Conservation (phyloP, 768 basidiomycete species). For the Leccinum rimulosum region DNA sequence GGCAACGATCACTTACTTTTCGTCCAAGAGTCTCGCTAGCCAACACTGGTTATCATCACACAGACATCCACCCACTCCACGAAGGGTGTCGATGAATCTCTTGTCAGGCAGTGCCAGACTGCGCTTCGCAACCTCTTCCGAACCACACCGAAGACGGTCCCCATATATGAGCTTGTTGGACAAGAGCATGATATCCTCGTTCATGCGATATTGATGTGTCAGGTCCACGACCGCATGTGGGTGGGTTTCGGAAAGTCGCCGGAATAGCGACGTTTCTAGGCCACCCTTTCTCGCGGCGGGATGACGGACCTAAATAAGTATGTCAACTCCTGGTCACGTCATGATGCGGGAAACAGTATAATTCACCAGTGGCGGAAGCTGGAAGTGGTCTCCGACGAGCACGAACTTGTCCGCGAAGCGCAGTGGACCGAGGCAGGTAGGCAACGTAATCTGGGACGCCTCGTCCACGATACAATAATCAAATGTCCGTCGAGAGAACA, state of each 20-base stretch:
- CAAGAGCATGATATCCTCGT: conserved; percentile 89
- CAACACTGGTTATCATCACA: conserved; percentile 55
- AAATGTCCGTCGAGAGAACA: conserved; percentile 83
- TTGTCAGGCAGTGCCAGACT: conserved; percentile 52
- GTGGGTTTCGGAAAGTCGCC: conserved; percentile 83
- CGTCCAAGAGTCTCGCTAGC: conserved; percentile 61
- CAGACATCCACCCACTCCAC: conserved; percentile 30
- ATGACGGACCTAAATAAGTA: conserved; percentile 68
- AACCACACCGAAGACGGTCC: conserved; percentile 76
- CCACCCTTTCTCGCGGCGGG: conserved; percentile 77
- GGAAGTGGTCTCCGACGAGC: conserved; percentile 96
- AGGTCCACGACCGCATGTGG: conserved; percentile 85
- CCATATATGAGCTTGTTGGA: conserved; percentile 87
- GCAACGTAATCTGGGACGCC: conserved; percentile 95
- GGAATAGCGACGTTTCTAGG: conserved; percentile 87
- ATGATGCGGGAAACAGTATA: neutral
- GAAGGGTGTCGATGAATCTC: conserved; percentile 43
- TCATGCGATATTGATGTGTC: conserved; percentile 93
- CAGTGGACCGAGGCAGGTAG: conserved; percentile 91
- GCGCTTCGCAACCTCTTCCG: conserved; percentile 61
- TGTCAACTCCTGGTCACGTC: neutral
- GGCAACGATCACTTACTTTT: conserved; percentile 46
- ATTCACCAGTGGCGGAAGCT: conserved; percentile 88
- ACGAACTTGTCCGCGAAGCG: conserved; percentile 89
- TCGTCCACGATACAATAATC: conserved; percentile 99